Evolutionary conservation across 768 basidiomycete genomes (phyloP), one percentile per base, ranked within the genome.

Genomic region (Russula virescens): DNA sequence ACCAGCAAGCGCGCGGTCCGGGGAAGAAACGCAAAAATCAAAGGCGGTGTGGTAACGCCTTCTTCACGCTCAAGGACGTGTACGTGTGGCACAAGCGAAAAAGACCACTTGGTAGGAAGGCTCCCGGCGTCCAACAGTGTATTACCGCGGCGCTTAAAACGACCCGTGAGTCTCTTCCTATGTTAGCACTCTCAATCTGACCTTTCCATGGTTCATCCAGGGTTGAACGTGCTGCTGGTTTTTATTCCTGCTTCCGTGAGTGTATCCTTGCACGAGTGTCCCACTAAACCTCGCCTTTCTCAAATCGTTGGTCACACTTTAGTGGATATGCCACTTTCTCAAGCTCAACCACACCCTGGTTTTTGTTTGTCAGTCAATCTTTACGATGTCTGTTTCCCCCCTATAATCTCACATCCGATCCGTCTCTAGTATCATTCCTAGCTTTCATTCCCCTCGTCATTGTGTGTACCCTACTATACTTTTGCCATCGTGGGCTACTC

Each of bases 381-480:
- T 7, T 21, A 3, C 21, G 18, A 56, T 21, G 18, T 3, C 5
- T 38, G 8, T n/a, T n/a, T n/a, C 38, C 7, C 13, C 31, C n/a
- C n/a, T 18, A 35, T n/a, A 10, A n/a, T n/a, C n/a, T 16, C 18
- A 11, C 10, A 34, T 52, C 45, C 48, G 21, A 38, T 46, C 13
- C 26, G 16, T 55, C 8, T 10, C 14, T 21, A 90, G 88, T 87
- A 69, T 83, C 85, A 1, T 91, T 94, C 71, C 73, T 91, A 45
- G 84, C 92, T 9, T 94, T 94, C 61, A 82, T 94, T 62, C 92
- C 92, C 7, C 78, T 94, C 6, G 91, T 91, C 45, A 90, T 91
- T 75, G 88, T 87, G 46, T 38, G 49, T 25, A 28, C 28, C 21
- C 34, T 23, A 51, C 13, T 14, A 38, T 38, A n/a, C 26, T 25